Percentiles rank a stretch among this genome's conserved stretches.
Evolutionary conservation across 2,329 filamentous ascomycete species (phyloP).

Genomic region (Didymella glomerata): DNA sequence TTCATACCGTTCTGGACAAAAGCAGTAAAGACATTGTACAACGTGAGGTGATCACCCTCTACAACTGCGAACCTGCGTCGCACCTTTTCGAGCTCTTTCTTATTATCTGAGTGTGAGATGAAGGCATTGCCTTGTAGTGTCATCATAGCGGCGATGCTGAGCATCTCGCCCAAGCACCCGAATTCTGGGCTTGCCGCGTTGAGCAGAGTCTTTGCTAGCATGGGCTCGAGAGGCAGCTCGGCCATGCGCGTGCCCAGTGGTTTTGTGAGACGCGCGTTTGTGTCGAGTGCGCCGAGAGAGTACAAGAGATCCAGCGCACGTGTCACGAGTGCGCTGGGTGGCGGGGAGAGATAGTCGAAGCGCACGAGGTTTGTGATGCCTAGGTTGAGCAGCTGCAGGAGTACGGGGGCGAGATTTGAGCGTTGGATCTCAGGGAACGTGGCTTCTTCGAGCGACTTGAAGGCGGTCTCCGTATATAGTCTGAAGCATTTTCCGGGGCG

Average conservation of each 20-base stretch:
- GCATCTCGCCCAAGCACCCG: constrained; percentile 81
- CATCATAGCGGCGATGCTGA: constrained; percentile 94
- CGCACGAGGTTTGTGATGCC: constrained; percentile 93
- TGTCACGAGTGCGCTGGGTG: constrained; percentile 83
- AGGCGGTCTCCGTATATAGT: constrained; percentile 83
- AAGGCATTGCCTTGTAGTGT: constrained; percentile 84
- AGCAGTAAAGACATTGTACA: constrained; percentile 91
- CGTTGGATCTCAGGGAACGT: constrained; percentile 92
- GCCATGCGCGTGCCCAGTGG: constrained; percentile 92
- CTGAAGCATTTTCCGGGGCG: constrained; percentile 93
- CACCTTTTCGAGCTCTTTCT: constrained; percentile 76
- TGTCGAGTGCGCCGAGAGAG: constrained; percentile 84
- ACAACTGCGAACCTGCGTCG: constrained; percentile 86
- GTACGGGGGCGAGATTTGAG: constrained; percentile 85
- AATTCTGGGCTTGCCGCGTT: constrained; percentile 70
- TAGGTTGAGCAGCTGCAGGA: constrained; percentile 91
- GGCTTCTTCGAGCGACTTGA: constrained; percentile 70
- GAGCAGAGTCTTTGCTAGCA: constrained; percentile 91
- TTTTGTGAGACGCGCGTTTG: constrained; percentile 87
- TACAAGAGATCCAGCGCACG: constrained; percentile 89
- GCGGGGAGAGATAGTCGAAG: constrained; percentile 87
- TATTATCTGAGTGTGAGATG: constrained; percentile 80
- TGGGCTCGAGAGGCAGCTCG: constrained; percentile 89
- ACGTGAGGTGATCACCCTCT: constrained; percentile 91
- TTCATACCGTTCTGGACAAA: constrained; percentile 85